Percentiles rank a stretch among this genome's conserved stretches.
Conservation (phyloP, 1,284 basidiomycete genomes). For the Melampsora medusae region DNA sequence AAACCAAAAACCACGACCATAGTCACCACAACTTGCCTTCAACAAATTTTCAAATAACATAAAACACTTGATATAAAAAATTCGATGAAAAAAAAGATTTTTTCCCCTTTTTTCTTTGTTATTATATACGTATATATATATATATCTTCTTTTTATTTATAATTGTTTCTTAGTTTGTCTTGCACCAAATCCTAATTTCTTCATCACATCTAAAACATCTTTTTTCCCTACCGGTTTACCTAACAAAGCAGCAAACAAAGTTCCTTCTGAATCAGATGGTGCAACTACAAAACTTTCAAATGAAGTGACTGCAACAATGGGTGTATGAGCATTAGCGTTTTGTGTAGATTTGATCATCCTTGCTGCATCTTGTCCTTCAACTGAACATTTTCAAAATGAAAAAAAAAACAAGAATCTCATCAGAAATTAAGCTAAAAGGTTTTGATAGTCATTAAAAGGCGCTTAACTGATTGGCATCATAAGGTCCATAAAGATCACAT, state of each 20-base stretch:
- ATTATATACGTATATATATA: too few species aligned
- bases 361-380: slow-evolving; percentile 87
- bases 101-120: too few species aligned
- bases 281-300: slow-evolving; percentile 45
- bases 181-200: slow-evolving; percentile 70
- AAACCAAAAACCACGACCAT: too few species aligned
- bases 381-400: slow-evolving; percentile 54
- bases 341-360: slow-evolving; percentile 92
- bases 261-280: slow-evolving; percentile 57
- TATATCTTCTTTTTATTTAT: neutral
- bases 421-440: slow-evolving; percentile 55
- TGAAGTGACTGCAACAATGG: slow-evolving; percentile 76
- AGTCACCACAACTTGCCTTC: too few species aligned
- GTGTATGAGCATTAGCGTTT: slow-evolving; percentile 80
- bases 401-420: neutral
- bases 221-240: slow-evolving; percentile 74
- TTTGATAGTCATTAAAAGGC: slow-evolving; percentile 71
- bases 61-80: too few species aligned
- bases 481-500: slow-evolving; percentile 59
- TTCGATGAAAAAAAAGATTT: too few species aligned
- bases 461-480: slow-evolving; percentile 55
- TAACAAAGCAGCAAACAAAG: slow-evolving; percentile 78
- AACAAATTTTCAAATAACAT: too few species aligned
- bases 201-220: slow-evolving; percentile 74
- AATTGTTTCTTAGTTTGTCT: slow-evolving; percentile 12